Evolutionary conservation across 768 basidiomycete genomes (phyloP).

Genomic region (Tremella fuciformis): DNA sequence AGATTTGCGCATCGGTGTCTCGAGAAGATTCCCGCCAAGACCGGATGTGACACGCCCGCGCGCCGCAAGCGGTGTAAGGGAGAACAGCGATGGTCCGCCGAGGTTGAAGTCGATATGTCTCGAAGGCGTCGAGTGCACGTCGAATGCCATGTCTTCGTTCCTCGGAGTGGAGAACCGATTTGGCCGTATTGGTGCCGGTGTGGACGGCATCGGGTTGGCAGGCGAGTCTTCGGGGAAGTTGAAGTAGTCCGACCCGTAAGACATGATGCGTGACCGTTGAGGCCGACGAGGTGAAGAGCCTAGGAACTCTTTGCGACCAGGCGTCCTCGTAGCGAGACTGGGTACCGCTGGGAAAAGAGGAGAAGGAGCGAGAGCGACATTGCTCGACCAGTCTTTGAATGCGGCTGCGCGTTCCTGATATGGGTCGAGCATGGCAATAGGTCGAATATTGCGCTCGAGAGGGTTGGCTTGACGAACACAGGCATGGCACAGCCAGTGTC

Average conservation of each 20-base stretch:
- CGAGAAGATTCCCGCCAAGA: constrained; percentile 8
- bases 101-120: constrained; percentile 47
- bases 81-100: constrained; percentile 42
- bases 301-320: constrained; percentile 12
- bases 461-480: constrained; percentile 16
- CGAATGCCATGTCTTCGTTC: constrained; percentile 42
- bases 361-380: constrained; percentile 44
- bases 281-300: constrained; percentile 27
- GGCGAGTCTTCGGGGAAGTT: constrained; percentile 25
- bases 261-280: constrained; percentile 41
- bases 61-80: constrained; percentile 41
- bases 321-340: constrained; percentile 15
- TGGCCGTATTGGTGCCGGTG: constrained; percentile 29
- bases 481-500: constrained; percentile 41
- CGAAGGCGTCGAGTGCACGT: constrained; percentile 45
- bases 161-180: constrained; percentile 39
- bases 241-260: constrained; percentile 40
- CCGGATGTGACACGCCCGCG: constrained; percentile 26
- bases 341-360: constrained; percentile 29
- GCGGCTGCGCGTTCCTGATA: constrained; percentile 37
- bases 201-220: constrained; percentile 31
- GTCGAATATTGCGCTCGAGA: constrained; percentile 17
- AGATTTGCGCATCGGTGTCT: not conserved
- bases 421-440: constrained; percentile 24
- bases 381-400: constrained; percentile 31